These are phyloP conservation scores for Fusarium concolor DNA, from an alignment of 2,329 filamentous ascomycete genomes.

Conservation along the genomic window DNA sequence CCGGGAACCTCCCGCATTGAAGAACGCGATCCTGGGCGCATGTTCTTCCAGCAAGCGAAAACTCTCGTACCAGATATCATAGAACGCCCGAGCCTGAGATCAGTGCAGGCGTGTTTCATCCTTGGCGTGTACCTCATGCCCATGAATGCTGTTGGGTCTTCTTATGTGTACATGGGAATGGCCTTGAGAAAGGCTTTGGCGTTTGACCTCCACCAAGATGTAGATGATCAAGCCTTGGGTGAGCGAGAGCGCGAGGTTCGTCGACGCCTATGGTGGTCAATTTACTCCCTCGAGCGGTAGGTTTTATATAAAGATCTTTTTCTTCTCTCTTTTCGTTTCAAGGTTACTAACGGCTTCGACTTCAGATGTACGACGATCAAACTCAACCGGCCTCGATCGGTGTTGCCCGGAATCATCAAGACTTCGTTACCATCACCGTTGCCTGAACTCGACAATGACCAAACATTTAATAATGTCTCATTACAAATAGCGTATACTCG, in stretches of 20 bases:
- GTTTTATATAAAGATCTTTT: too few relatives aligned
- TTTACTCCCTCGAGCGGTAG: not conserved
- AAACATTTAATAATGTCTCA: not conserved
- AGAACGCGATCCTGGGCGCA: not conserved
- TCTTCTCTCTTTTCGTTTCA: too few relatives aligned
- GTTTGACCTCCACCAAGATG: not conserved
- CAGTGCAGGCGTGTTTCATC: not conserved
- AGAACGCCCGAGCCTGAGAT: not conserved
- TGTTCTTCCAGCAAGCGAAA: constrained; percentile 1
- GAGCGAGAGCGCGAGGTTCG: not conserved
- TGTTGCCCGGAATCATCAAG: not conserved
- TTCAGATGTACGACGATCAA: constrained; percentile 1
- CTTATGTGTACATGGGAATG: not conserved
- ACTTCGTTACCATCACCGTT: not conserved
- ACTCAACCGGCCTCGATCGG: not conserved
- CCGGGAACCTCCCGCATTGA: not conserved
- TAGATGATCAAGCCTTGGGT: fast-evolving
- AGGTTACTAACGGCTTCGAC: not conserved
- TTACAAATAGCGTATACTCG: not conserved
- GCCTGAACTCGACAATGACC: not conserved
- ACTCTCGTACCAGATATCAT: not conserved
- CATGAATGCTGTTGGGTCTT: not conserved
- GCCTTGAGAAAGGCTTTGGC: constrained; percentile 1
- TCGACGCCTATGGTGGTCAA: not conserved
- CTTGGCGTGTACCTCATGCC: constrained; percentile 7